Evolutionary conservation across 75 land plant species (phyloP).

Genomic region (Azolla pinnata): DNA sequence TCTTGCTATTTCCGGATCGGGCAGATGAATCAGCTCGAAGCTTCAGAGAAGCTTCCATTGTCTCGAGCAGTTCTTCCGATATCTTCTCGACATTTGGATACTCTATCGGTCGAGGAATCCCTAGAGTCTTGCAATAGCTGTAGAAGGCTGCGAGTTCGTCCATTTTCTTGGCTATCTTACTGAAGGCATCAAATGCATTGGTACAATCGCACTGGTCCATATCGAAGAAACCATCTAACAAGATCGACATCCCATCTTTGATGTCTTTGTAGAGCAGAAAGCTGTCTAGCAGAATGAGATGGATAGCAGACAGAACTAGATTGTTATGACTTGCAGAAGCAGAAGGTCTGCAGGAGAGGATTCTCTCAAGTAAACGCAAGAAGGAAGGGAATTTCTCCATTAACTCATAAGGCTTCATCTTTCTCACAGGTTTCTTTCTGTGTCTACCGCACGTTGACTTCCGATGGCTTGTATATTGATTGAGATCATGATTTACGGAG

Average conservation of each 20-base stretch:
- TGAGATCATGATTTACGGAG: conserved; percentile 13
- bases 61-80: conserved; percentile 59
- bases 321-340: conserved; percentile 68
- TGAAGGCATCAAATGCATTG: conserved; percentile 63
- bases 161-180: conserved; percentile 58
- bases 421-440: neutral
- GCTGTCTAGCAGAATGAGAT: conserved; percentile 46
- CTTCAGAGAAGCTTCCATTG: conserved; percentile 60
- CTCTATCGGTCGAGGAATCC: conserved; percentile 65
- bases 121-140: conserved; percentile 62
- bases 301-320: conserved; percentile 58
- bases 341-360: conserved; percentile 78
- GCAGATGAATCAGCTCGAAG: conserved; percentile 25
- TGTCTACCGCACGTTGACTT: neutral
- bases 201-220: conserved; percentile 67
- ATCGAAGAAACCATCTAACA: conserved; percentile 73
- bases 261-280: conserved; percentile 26
- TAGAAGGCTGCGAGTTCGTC: conserved; percentile 59
- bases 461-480: conserved; percentile 5
- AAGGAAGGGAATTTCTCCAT: conserved; percentile 49
- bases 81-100: conserved; percentile 62
- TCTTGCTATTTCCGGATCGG: conserved; percentile 29
- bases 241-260: conserved; percentile 42
- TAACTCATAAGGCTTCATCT: conserved; percentile 43
- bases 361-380: conserved; percentile 63